Evolutionary conservation across 495 filamentous ascomycete genomes (phyloP), one percentile per base, ranked within the genome.

Genomic region (Hamigera avellanea): DNA sequence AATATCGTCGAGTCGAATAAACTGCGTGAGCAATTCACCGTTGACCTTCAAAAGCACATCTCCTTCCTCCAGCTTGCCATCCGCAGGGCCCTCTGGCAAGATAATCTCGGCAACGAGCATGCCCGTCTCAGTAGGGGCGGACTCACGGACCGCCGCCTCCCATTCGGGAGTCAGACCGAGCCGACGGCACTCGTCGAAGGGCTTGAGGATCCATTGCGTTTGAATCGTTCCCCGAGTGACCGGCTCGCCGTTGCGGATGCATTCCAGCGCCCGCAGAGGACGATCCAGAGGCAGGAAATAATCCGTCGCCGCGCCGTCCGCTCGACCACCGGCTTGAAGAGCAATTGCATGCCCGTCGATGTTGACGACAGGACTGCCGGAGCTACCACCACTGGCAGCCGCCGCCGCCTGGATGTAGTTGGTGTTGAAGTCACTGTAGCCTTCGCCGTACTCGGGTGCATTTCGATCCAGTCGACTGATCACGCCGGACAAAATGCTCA

Each of bases 341-440:
- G 91, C 91, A 33, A 99, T 78, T 12, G 86, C 93, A 56, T 81
- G 80, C 1, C 91, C 91, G 54, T 94, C 85, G 25, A 95, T 80
- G 51, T 96, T 93, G 40, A 99, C 88, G 2, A 99, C 91, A 1
- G 91, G 91, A 76, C 83, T 91, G 18, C 91, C 91, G 8, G 93
- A 96, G 61, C 86, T 93, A 45, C 91, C 91, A 39, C 91, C 91
- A 55, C 84, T 95, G 8, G 91, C 91, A 6, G 91, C 88, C 18
- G 91, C 91, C 10, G 89, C 93, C 41, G 91, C 91, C 67, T 99
- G 91, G 43, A 96, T 96, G 59, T 99, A 99, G 57, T 95, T 95
- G 23, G 91, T 98, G 53, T 98, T 99, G 69, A 99, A 99, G 52
- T 99, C 91, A 57, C 88, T 88, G 58, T 99, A 99, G 1, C 91